Base-by-base conservation (phyloP, 2,329 filamentous ascomycete species). In the Xylariomycetidae sp. region DNA sequence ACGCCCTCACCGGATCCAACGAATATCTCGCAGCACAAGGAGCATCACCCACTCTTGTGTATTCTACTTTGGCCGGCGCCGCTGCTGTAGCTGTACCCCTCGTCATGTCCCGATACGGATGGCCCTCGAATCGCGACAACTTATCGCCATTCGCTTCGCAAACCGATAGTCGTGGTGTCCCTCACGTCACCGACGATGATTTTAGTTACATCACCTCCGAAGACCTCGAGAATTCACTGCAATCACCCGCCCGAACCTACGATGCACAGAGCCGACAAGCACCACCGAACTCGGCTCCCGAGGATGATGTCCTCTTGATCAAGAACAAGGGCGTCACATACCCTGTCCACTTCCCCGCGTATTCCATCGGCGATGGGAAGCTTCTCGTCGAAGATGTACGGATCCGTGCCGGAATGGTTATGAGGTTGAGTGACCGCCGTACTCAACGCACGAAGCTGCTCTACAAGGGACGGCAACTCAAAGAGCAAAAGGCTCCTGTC, bases 141-240 rank as follows among this genome's bases (percentile, higher is more conserved):
- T 52, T 74, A 40, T 77, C 72, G 30, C 71, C 72, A n/a, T 77
- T 69, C 48, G 59, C 59, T 37, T 70, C 72, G 11, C 52, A 54
- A 20, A 52, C 62, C 38, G 45, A 63, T 12, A 57, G 63, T 23
- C 65, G 64, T 28, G 65, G 69, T 26, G 61, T 70, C 8, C 74
- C 79, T 19, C 71, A 79, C 44, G 80, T 89, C 39, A 84, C 77
- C 48, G 82, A 88, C 46, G 76, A 82, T 20, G 85, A 89, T 63
- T 90, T 80, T 58, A 82, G 78, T 55, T 89, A 90, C 65, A 88
- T 89, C 54, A 88, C 84, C n/a, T 80, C 80, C 17, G 77, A 85
- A 50, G 84, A 89, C 50, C 59, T 88, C 25, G 69, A 76, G 40
- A 59, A 65, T 22, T 55, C 44, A 57, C 58, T 52, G 54, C 52